phyloP scores from a whole-genome alignment of 1,284 basidiomycete genomes.

The Austroboletus niveus region DNA sequence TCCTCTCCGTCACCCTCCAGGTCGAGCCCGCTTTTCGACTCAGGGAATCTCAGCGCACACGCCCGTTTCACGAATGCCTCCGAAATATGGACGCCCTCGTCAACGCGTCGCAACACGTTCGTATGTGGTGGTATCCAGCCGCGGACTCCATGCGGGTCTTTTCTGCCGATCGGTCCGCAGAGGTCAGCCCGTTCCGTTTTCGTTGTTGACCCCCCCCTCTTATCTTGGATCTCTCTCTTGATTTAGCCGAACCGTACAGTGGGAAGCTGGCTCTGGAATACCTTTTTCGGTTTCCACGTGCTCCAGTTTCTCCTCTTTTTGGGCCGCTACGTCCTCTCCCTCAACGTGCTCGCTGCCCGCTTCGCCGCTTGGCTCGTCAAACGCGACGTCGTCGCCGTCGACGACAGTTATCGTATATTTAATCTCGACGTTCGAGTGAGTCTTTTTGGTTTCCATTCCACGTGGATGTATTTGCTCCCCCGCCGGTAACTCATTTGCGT shows the following conservation, averaged over 20 bases:
- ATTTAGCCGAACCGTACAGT: slow-evolving; percentile 47
- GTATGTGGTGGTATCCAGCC: slow-evolving; percentile 96
- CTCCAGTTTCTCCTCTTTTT: slow-evolving; percentile 80
- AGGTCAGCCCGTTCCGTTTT: slow-evolving; percentile 49
- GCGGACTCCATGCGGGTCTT: slow-evolving; percentile 74
- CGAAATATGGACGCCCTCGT: slow-evolving; percentile 57
- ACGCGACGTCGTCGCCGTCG: slow-evolving; percentile 50
- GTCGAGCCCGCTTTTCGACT: slow-evolving; percentile 86
- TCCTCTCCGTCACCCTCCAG: slow-evolving; percentile 75
- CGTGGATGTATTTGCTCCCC: background rate
- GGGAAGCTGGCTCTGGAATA: slow-evolving; percentile 67
- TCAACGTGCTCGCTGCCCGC: slow-evolving; percentile 56
- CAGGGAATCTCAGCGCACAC: slow-evolving; percentile 70
- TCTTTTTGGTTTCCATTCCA: slow-evolving; percentile 4
- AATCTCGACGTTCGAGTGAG: slow-evolving; percentile 81
- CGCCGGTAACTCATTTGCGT: slow-evolving; percentile 15
- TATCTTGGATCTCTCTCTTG: slow-evolving; percentile 15
- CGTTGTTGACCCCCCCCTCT: slow-evolving; percentile 9
- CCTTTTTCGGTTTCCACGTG: slow-evolving; percentile 70
- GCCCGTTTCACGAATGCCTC: slow-evolving; percentile 66
- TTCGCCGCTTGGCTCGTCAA: slow-evolving; percentile 64
- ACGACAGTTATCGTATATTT: slow-evolving; percentile 78
- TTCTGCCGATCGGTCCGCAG: slow-evolving; percentile 70
- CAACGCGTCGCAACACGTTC: slow-evolving; percentile 76
- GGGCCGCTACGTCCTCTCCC: slow-evolving; percentile 51